These are phyloP conservation scores for Rauvolfia tetraphylla DNA, from an alignment of 257 asterid genomes.

Conservation along the genomic window DNA sequence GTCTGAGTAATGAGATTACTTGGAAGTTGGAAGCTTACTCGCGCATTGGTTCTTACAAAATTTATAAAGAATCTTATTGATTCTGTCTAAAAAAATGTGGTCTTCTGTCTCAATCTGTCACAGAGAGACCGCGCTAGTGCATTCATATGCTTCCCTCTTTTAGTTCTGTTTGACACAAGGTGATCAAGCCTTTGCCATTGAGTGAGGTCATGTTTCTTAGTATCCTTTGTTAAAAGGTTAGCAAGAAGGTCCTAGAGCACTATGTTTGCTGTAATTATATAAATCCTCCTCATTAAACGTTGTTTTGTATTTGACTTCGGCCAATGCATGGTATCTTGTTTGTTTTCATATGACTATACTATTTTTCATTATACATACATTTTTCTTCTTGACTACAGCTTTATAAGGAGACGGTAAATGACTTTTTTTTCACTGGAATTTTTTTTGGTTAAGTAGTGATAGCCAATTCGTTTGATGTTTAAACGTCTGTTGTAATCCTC, in stretches of 20 bases:
- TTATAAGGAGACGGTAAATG: not conserved
- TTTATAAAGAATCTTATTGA: not conserved
- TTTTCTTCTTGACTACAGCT: not conserved
- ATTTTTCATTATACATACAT: not conserved
- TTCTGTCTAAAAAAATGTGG: not conserved
- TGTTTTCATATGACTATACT: not conserved
- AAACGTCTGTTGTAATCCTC: not conserved
- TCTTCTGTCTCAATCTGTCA: not conserved
- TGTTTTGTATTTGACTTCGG: not conserved
- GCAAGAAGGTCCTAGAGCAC: not conserved
- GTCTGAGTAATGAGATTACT: not conserved
- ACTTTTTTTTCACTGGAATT: not conserved
- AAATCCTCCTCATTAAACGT: not conserved
- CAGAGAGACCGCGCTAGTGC: no score
- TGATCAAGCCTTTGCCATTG: not conserved
- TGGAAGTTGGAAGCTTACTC: not conserved
- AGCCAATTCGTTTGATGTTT: not conserved
- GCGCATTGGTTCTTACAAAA: not conserved
- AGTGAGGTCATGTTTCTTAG: not conserved
- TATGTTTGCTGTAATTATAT: not conserved
- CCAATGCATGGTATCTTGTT: not conserved
- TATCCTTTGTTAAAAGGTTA: not conserved
- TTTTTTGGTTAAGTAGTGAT: not conserved
- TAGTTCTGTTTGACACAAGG: not conserved
- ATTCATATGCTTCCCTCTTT: no score